phyloP scores from a whole-genome alignment of 257 asterid species.

The Solanum infundibuliforme region DNA sequence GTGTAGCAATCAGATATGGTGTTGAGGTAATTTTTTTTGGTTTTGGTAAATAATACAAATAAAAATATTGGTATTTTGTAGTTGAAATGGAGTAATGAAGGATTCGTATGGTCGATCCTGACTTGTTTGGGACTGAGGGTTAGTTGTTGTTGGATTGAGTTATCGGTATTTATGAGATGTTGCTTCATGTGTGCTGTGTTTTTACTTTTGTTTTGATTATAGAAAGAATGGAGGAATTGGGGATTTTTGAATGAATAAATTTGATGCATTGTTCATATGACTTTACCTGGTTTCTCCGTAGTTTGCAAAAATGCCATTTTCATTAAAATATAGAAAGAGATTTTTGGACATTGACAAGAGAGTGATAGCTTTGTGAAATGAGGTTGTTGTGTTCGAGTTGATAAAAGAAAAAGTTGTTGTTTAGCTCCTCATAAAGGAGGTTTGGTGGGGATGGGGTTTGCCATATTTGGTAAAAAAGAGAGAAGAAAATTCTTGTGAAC shows the following conservation, averaged over 20 bases:
- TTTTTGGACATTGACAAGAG: background rate
- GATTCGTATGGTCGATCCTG: background rate
- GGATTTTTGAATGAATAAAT: background rate
- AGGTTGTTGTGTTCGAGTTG: background rate
- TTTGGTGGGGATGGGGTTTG: background rate
- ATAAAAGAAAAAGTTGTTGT: background rate
- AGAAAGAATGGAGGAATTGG: background rate
- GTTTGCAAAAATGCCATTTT: background rate
- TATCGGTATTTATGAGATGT: background rate
- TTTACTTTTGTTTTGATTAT: background rate
- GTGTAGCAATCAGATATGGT: conserved; percentile 77
- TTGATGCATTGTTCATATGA: background rate
- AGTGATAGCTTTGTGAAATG: background rate
- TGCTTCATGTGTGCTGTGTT: background rate
- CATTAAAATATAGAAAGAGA: background rate
- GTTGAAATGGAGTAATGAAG: background rate
- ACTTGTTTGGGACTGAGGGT: background rate
- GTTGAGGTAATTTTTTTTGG: conserved; percentile 39
- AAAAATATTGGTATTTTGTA: background rate
- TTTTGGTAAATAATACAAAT: background rate
- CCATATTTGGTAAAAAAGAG: background rate
- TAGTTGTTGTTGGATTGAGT: background rate
- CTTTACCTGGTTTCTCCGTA: background rate
- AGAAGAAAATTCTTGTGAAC: background rate
- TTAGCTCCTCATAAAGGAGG: background rate